A percentile compares a stretch with the other conserved stretches of the same genome.
Evolutionary conservation across 805 yeast genomes (phyloP).

Genomic region (Brettanomyces anomalus): DNA sequence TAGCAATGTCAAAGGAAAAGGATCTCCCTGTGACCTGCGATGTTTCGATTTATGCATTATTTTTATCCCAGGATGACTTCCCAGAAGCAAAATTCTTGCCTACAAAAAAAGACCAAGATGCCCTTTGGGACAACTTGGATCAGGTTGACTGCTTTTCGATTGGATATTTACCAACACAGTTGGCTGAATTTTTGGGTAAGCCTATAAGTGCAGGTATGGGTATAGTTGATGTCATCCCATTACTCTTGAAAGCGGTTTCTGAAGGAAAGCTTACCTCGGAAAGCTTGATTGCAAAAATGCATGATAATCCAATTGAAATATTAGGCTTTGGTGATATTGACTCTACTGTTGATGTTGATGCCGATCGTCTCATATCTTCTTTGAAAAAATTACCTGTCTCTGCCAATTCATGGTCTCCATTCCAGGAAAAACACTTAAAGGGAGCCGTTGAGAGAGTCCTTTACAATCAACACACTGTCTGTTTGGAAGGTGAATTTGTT

Average conservation of each 20-base stretch:
- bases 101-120: conserved; percentile 68
- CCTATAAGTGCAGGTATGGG: conserved; percentile 66
- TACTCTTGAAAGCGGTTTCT: conserved; percentile 71
- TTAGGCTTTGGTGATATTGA: conserved; percentile 79
- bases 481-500: conserved; percentile 73
- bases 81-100: conserved; percentile 71
- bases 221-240: conserved; percentile 70
- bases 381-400: conserved; percentile 27
- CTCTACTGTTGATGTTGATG: conserved; percentile 70
- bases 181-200: conserved; percentile 59
- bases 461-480: conserved; percentile 67
- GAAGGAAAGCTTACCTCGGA: conserved; percentile 62
- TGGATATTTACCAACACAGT: conserved; percentile 66
- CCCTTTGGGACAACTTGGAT: conserved; percentile 68
- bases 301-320: conserved; percentile 72
- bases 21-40: conserved; percentile 82
- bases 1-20: conserved; percentile 78
- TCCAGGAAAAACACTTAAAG: conserved; percentile 41
- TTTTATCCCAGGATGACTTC: conserved; percentile 63
- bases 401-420: conserved; percentile 43
- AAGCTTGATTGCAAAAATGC: conserved; percentile 65
- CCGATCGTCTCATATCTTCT: conserved; percentile 55
- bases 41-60: conserved; percentile 71
- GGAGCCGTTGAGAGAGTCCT: conserved; percentile 90
- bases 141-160: conserved; percentile 80